Conservation (phyloP, 805 yeast species). For the Saturnispora bothae region DNA sequence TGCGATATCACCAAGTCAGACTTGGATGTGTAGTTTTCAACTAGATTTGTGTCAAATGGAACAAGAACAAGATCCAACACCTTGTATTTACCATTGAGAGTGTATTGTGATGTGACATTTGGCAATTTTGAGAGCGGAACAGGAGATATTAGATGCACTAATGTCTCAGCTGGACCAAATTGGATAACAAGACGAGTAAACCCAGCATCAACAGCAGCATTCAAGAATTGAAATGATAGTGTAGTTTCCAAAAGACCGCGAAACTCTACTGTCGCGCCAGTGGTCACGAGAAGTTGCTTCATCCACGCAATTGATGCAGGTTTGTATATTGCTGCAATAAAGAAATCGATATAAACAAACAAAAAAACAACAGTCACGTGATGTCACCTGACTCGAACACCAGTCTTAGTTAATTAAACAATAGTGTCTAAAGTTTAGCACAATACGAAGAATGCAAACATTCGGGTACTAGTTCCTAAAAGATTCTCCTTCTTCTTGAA, state of each 20-base stretch:
- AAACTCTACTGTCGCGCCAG: slow-evolving; percentile 91
- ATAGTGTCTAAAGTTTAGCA: too few relatives aligned
- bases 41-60: slow-evolving; percentile 32
- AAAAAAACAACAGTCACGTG: too few relatives aligned
- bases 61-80: slow-evolving; percentile 28
- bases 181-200: slow-evolving; percentile 42
- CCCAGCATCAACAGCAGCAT: slow-evolving; percentile 26
- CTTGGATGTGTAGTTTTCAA: slow-evolving; percentile 30
- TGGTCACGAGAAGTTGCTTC: slow-evolving; percentile 45
- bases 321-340: too few relatives aligned
- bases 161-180: slow-evolving; percentile 33
- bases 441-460: too few relatives aligned
- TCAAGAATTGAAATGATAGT: slow-evolving; percentile 27
- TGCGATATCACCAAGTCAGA: slow-evolving; percentile 70
- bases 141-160: not conserved
- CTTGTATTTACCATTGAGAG: not conserved
- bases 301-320: not conserved
- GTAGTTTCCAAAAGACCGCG: slow-evolving; percentile 40
- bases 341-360: too few relatives aligned
- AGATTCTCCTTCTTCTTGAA: not conserved
- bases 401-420: too few relatives aligned
- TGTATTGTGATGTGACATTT: not conserved
- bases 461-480: not conserved
- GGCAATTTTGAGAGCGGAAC: not conserved
- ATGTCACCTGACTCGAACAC: too few relatives aligned